A percentile compares a stretch with the other conserved stretches of the same genome.
These are phyloP conservation scores for Blastocystis sp. DNA, from an alignment of 352 stramenopile genomes.

Conservation along the genomic window DNA sequence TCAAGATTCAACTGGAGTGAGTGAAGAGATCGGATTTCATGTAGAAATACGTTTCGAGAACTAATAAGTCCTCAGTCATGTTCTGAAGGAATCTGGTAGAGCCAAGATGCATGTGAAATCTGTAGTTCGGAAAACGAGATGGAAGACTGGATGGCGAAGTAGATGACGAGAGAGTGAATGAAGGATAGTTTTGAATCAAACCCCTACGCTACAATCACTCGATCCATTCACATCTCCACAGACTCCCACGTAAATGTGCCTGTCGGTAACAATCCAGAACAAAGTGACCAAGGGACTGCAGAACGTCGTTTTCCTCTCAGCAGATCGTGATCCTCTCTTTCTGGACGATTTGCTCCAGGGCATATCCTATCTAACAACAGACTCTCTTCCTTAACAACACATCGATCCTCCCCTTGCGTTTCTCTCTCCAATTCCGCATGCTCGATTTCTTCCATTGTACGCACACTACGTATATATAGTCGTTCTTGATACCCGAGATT, in stretches of 20 bases:
- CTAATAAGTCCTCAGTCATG: too few species aligned
- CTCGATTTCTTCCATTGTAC: background rate
- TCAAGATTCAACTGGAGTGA: background rate
- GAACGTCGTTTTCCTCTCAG: background rate
- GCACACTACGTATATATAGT: background rate
- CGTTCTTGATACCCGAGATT: background rate
- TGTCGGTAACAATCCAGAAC: background rate
- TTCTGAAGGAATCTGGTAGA: too few species aligned
- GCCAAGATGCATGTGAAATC: too few species aligned
- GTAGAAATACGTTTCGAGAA: too few species aligned
- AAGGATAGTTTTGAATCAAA: background rate
- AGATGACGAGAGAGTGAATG: too few species aligned
- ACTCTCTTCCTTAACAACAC: background rate
- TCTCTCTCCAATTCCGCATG: background rate
- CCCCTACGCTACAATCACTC: background rate
- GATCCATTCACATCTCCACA: background rate
- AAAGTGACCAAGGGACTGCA: background rate
- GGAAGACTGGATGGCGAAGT: too few species aligned
- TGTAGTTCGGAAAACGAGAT: too few species aligned
- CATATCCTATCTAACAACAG: background rate
- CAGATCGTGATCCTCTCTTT: background rate
- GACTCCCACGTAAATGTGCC: background rate
- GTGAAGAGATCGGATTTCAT: too few species aligned
- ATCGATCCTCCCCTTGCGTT: background rate
- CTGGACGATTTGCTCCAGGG: background rate